Evolutionary conservation across 805 yeast genomes (phyloP).

Genomic region (Candida silvatica): DNA sequence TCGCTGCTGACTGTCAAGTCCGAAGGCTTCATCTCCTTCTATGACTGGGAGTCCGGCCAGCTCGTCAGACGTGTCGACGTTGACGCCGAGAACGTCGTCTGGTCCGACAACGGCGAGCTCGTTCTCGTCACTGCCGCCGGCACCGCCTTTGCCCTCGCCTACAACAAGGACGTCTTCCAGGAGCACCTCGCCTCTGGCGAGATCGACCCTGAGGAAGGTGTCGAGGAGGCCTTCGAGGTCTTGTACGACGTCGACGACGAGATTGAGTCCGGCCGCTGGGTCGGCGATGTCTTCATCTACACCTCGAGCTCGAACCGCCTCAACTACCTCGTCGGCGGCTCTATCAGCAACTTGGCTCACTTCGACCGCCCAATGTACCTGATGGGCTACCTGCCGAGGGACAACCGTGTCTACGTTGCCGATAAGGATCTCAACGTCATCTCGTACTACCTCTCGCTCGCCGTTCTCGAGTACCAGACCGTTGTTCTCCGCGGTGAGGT

Average conservation of each 20-base stretch:
- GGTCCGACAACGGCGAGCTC: slow-evolving; percentile 93
- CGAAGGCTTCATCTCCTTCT: slow-evolving; percentile 78
- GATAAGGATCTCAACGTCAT: slow-evolving; percentile 84
- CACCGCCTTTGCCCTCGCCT: slow-evolving; percentile 70
- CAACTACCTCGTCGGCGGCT: slow-evolving; percentile 92
- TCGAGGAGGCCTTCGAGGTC: slow-evolving; percentile 79
- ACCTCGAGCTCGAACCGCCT: slow-evolving; percentile 82
- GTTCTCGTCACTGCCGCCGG: slow-evolving; percentile 68
- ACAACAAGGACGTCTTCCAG: slow-evolving; percentile 56
- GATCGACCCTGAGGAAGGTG: slow-evolving; percentile 77
- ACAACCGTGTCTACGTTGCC: slow-evolving; percentile 80
- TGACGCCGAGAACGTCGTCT: slow-evolving; percentile 70
- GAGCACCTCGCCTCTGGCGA: slow-evolving; percentile 51
- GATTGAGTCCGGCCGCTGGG: slow-evolving; percentile 87
- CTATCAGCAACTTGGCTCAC: slow-evolving; percentile 85
- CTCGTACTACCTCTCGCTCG: slow-evolving; percentile 72
- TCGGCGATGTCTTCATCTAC: slow-evolving; percentile 93
- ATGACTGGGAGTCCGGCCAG: slow-evolving; percentile 87
- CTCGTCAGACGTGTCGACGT: slow-evolving; percentile 87
- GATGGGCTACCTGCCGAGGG: slow-evolving; percentile 85
- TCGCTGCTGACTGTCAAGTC: slow-evolving; percentile 79
- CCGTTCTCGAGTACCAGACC: slow-evolving; percentile 93
- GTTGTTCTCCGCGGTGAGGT: slow-evolving; percentile 90
- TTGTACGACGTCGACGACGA: slow-evolving; percentile 74
- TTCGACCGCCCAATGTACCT: slow-evolving; percentile 82